Percentiles rank a stretch among this genome's conserved stretches.
Conservation (phyloP, 805 yeast genomes). For the Myxozyma lipomycoides region DNA sequence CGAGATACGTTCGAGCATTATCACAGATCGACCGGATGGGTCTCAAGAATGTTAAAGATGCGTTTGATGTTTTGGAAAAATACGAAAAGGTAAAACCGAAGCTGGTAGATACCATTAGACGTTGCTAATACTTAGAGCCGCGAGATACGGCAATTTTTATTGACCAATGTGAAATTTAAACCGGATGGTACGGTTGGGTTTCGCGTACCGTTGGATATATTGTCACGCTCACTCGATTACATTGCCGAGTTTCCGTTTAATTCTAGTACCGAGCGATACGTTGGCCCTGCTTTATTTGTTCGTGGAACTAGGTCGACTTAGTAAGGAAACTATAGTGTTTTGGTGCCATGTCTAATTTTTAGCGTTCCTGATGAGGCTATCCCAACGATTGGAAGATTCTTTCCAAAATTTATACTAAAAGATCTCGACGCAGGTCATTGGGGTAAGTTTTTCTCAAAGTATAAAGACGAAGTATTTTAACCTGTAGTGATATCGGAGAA, state of each 20-base stretch:
- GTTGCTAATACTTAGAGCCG: constrained; percentile 36
- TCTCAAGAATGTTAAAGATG: constrained; percentile 56
- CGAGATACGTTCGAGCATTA: constrained; percentile 62
- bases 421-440: constrained; percentile 89
- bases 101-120: constrained; percentile 1
- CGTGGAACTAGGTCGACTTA: constrained; percentile 74
- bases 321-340: constrained; percentile 25
- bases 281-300: constrained; percentile 71
- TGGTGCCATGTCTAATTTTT: not conserved
- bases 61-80: constrained; percentile 56
- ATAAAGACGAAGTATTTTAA: constrained; percentile 27
- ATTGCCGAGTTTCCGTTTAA: constrained; percentile 77
- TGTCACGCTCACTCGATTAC: constrained; percentile 60
- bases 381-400: constrained; percentile 66
- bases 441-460: constrained; percentile 37
- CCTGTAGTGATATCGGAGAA: constrained; percentile 66
- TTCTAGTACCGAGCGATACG: constrained; percentile 50
- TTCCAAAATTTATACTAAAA: constrained; percentile 69
- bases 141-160: constrained; percentile 68
- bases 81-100: constrained; percentile 45
- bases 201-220: constrained; percentile 66
- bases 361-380: constrained; percentile 74
- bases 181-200: constrained; percentile 42
- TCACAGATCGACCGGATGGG: constrained; percentile 49
- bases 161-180: constrained; percentile 60